A percentile compares a stretch with the other conserved stretches of the same genome.
These are phyloP conservation scores for Boletales sp. DNA, from an alignment of 768 basidiomycete genomes.

Conservation along the genomic window DNA sequence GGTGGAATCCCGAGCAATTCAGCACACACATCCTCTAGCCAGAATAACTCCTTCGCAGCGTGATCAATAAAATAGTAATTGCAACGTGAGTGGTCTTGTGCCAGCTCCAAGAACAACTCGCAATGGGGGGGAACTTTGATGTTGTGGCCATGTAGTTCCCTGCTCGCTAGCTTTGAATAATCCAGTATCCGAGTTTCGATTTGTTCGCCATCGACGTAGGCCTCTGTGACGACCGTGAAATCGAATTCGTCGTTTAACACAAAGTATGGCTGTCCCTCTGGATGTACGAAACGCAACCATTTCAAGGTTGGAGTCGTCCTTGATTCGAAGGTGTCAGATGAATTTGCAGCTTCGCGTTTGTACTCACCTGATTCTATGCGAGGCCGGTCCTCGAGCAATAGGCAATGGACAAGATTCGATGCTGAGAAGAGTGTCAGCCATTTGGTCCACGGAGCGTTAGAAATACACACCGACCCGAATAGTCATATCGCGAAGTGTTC, in stretches of 20 bases:
- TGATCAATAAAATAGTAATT: slow-evolving; percentile 59
- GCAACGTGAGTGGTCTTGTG: slow-evolving; percentile 37
- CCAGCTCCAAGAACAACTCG: slow-evolving; percentile 53
- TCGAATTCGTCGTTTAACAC: slow-evolving; percentile 8
- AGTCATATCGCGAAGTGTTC: slow-evolving; percentile 12
- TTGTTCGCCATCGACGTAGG: slow-evolving; percentile 40
- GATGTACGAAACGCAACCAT: slow-evolving; percentile 51
- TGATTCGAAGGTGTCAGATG: slow-evolving; percentile 2
- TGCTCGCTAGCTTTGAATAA: slow-evolving; percentile 37
- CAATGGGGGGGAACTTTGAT: slow-evolving; percentile 35
- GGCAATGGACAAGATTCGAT: slow-evolving; percentile 5
- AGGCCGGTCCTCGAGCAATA: slow-evolving; percentile 8
- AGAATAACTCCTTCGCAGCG: slow-evolving; percentile 44
- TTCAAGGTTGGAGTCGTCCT: neutral
- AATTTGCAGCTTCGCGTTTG: neutral
- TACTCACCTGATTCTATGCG: slow-evolving; percentile 4
- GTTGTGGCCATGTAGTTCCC: slow-evolving; percentile 25
- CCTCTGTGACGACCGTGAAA: slow-evolving; percentile 53
- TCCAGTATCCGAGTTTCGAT: slow-evolving; percentile 33
- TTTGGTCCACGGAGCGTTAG: neutral
- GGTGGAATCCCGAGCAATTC: slow-evolving; percentile 41
- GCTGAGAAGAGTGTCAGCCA: slow-evolving; percentile 3
- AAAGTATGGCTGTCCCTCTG: slow-evolving; percentile 62
- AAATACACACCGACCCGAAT: neutral
- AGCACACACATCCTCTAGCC: slow-evolving; percentile 47